Conservation (phyloP, 2,329 filamentous ascomycete species). For the Dactylella cylindrospora region DNA sequence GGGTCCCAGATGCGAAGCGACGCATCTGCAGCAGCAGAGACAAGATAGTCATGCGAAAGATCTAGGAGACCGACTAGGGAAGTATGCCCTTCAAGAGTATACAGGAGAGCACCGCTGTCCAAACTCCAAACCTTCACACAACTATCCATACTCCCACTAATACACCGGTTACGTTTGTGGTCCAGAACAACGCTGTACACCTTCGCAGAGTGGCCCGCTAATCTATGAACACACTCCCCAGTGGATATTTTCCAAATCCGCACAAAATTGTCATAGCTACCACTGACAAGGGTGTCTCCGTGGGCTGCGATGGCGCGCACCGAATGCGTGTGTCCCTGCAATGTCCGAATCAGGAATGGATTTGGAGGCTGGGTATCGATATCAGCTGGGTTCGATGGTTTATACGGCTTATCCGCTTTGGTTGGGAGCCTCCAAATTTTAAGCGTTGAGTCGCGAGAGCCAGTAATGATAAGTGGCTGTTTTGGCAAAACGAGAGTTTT, state of each 20-base stretch:
- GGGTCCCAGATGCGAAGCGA: slow-evolving; percentile 97
- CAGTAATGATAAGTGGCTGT: slow-evolving; percentile 94
- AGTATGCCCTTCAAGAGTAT: slow-evolving; percentile 88
- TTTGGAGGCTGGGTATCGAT: slow-evolving; percentile 56
- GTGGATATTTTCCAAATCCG: slow-evolving; percentile 97
- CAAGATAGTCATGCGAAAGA: slow-evolving; percentile 81
- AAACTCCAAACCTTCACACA: slow-evolving; percentile 97
- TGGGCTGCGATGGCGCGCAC: slow-evolving; percentile 94
- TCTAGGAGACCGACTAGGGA: slow-evolving; percentile 90
- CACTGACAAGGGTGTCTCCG: slow-evolving; percentile 92
- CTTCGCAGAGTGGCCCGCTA: slow-evolving; percentile 86
- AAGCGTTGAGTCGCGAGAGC: slow-evolving; percentile 89
- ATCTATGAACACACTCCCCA: slow-evolving; percentile 78
- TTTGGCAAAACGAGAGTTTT: slow-evolving; percentile 84
- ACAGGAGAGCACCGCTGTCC: slow-evolving; percentile 77
- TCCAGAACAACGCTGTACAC: slow-evolving; percentile 97
- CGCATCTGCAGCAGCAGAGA: slow-evolving; percentile 92
- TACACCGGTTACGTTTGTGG: slow-evolving; percentile 86
- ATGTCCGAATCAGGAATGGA: slow-evolving; percentile 86
- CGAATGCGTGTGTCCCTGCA: slow-evolving; percentile 85
- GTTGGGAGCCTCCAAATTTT: slow-evolving; percentile 92
- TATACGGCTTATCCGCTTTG: slow-evolving; percentile 57
- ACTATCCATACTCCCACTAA: slow-evolving; percentile 98
- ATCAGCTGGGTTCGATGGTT: slow-evolving; percentile 47
- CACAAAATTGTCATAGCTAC: slow-evolving; percentile 93